These are phyloP conservation scores for Neofusicoccum parvum DNA, from an alignment of 2,329 filamentous ascomycete species.

Conservation along the genomic window DNA sequence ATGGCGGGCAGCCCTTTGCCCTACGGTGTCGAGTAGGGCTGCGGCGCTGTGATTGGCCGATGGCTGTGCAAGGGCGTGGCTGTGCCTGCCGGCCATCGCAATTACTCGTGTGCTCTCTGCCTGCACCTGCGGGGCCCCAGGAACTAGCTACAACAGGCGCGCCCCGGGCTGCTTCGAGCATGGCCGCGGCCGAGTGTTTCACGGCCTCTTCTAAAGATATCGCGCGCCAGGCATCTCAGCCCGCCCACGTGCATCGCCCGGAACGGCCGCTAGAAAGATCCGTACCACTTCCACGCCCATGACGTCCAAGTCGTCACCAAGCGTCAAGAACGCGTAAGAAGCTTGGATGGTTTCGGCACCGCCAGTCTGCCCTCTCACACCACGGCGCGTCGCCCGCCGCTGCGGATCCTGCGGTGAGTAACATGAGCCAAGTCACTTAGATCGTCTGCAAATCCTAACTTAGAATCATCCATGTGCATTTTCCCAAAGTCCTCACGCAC, in stretches of 20 bases:
- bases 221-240: constrained; percentile 1
- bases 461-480: neutral
- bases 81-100: neutral
- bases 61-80: constrained; percentile 8
- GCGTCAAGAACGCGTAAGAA: neutral
- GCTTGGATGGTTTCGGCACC: neutral
- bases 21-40: neutral
- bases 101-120: neutral
- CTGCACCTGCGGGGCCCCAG: neutral
- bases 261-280: neutral
- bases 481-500: neutral
- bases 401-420: neutral
- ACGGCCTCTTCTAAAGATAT: neutral
- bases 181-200: neutral
- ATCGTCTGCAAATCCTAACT: neutral
- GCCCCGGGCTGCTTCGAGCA: too few relatives aligned
- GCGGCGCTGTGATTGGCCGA: neutral
- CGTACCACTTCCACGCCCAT: neutral
- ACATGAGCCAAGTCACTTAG: neutral
- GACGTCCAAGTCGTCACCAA: neutral
- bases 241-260: neutral
- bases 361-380: neutral
- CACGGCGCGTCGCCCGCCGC: neutral
- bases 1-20: neutral
- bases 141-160: neutral